phyloP scores from a whole-genome alignment of 2,329 filamentous ascomycete species.

The Hypoxylon sp. region DNA sequence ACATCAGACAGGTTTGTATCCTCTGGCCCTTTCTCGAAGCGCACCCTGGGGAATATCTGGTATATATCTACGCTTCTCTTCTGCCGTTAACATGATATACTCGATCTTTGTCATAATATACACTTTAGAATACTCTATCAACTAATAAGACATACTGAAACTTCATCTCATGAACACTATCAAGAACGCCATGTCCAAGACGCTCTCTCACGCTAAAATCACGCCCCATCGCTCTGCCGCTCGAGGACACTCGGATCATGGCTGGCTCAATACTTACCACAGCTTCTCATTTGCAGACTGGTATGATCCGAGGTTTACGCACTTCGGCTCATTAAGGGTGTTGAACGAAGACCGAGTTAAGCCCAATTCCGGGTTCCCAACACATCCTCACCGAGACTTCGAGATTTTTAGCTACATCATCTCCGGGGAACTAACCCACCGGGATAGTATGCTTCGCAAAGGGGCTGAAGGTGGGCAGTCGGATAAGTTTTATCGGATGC shows the following conservation, averaged over 20 bases:
- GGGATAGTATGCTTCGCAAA: slow-evolving; percentile 85
- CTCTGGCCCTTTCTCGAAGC: slow-evolving; percentile 37
- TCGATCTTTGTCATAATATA: neutral
- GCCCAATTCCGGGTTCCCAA: slow-evolving; percentile 82
- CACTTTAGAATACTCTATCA: neutral
- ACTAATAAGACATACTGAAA: neutral
- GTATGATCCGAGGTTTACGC: slow-evolving; percentile 76
- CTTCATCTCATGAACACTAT: slow-evolving; percentile 53
- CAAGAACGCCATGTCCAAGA: slow-evolving; percentile 72
- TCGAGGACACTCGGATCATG: slow-evolving; percentile 84
- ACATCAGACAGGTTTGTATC: slow-evolving; percentile 11
- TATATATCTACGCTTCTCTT: neutral
- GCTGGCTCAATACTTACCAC: slow-evolving; percentile 90
- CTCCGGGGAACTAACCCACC: slow-evolving; percentile 87
- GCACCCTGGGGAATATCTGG: neutral
- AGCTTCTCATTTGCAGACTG: slow-evolving; percentile 85
- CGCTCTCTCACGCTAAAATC: slow-evolving; percentile 78
- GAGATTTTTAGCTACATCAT: slow-evolving; percentile 90
- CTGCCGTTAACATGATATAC: neutral
- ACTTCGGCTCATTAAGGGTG: slow-evolving; percentile 84
- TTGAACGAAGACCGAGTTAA: slow-evolving; percentile 91
- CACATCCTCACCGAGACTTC: slow-evolving; percentile 87
- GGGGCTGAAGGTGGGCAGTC: slow-evolving; percentile 71
- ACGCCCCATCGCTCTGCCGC: slow-evolving; percentile 78
- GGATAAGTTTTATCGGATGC: slow-evolving; percentile 79